phyloP scores from a whole-genome alignment of 2,329 filamentous ascomycete genomes.

The Sordariomycetes sp. region DNA sequence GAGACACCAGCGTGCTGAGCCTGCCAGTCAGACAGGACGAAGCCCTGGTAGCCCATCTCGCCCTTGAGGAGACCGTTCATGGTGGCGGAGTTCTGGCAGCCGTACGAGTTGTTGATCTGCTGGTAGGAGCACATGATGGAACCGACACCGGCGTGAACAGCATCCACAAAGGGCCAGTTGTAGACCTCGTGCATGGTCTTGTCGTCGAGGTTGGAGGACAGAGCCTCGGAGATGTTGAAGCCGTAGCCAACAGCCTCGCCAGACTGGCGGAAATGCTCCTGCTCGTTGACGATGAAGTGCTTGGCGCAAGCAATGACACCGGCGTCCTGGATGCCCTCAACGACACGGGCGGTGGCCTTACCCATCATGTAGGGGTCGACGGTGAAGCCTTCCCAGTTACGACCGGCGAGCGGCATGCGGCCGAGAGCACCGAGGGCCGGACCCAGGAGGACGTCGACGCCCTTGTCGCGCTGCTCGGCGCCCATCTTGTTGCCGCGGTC shows the following conservation, averaged over 20 bases:
- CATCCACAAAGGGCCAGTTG: constrained; percentile 70
- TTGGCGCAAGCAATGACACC: constrained; percentile 80
- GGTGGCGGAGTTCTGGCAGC: constrained; percentile 69
- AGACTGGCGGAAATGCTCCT: constrained; percentile 66
- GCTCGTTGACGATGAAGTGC: constrained; percentile 67
- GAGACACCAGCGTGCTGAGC: constrained; percentile 63
- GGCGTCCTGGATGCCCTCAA: constrained; percentile 72
- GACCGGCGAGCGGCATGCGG: constrained; percentile 33
- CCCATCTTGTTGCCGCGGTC: constrained; percentile 38
- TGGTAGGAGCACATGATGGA: constrained; percentile 63
- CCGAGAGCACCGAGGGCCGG: constrained; percentile 39
- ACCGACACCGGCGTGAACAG: constrained; percentile 57
- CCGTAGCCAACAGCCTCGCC: constrained; percentile 43
- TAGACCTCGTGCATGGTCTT: constrained; percentile 69
- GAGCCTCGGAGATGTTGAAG: constrained; percentile 50
- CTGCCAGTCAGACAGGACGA: constrained; percentile 73
- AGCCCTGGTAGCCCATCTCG: constrained; percentile 74
- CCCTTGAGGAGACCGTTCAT: constrained; percentile 70
- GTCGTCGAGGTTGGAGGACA: constrained; percentile 59
- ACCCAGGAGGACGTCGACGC: constrained; percentile 61
- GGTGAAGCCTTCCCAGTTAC: constrained; percentile 59
- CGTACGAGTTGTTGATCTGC: constrained; percentile 72
- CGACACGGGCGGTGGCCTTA: constrained; percentile 59
- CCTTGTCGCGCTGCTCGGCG: constrained; percentile 63
- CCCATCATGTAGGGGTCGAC: constrained; percentile 70